phyloP scores from a whole-genome alignment of 2,329 filamentous ascomycete genomes.

The Madurella mycetomatis region DNA sequence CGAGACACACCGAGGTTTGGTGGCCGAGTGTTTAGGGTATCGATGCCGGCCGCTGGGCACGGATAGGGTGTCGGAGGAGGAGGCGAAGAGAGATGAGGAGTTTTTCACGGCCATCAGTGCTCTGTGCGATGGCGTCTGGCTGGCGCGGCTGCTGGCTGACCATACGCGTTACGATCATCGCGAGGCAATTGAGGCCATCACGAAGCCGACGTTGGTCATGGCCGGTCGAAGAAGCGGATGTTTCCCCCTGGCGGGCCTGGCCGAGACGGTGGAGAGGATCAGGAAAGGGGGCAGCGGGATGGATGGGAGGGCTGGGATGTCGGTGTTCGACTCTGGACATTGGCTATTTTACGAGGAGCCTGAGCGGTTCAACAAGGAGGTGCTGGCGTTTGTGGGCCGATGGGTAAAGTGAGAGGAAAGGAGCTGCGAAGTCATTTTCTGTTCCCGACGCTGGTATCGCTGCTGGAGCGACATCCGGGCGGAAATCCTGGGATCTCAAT shows the following conservation, averaged over 20 bases:
- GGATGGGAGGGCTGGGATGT: conserved; percentile 26
- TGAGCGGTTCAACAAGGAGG: conserved; percentile 34
- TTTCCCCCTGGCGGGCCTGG: conserved; percentile 36
- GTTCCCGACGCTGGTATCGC: conserved; percentile 33
- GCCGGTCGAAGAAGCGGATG: conserved; percentile 35
- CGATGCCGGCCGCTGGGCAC: conserved; percentile 25
- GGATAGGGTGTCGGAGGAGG: conserved; percentile 26
- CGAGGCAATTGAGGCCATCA: conserved; percentile 35
- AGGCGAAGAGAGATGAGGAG: conserved; percentile 29
- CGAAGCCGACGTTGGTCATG: conserved; percentile 34
- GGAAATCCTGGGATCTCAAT: too few relatives aligned
- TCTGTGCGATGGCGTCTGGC: conserved; percentile 35
- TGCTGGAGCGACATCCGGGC: conserved; percentile 28
- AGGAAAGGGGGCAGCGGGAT: conserved; percentile 22
- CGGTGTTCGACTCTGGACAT: conserved; percentile 35
- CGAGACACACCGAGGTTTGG: conserved; percentile 31
- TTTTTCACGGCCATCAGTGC: conserved; percentile 35
- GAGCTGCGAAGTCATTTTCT: conserved; percentile 29
- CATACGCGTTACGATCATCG: conserved; percentile 41
- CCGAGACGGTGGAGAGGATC: conserved; percentile 33
- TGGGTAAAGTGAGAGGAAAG: background rate
- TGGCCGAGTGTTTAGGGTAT: conserved; percentile 36
- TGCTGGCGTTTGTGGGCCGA: conserved; percentile 29
- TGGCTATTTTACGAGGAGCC: conserved; percentile 41
- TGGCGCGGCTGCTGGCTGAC: conserved; percentile 36